Evolutionary conservation across 331 rosid species (phyloP), one percentile per base, ranked within the genome.

Genomic region (Acacia pycnantha): DNA sequence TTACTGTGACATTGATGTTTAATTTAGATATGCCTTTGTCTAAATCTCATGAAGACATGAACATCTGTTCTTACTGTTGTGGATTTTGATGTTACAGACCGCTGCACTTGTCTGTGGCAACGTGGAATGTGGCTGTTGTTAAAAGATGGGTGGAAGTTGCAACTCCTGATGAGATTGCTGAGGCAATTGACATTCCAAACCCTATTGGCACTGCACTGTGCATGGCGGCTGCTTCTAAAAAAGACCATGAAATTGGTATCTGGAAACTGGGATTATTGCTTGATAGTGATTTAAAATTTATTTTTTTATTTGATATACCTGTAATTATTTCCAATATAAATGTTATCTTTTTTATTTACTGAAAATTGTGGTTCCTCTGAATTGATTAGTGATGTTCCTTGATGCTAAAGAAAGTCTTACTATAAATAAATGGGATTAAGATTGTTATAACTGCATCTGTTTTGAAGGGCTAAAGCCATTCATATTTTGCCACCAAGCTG

Each of bases 171-270:
- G 99, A 92, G 84, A 92, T 96, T 84, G 91, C 87, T 18, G 94
- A 90, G 83, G 92, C 97, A 73, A 91, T 96, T 91, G 97, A 96
- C 81, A 89, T 91, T 71, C 87, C 87, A 73, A 87, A 92, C 79
- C 89, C 97, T 70, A 83, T 89, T 83, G 99, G 99, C 84, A 93
- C 97, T 77, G 97, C 99, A 15, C 85, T 96, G 84, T 96, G 99
- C 86, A 92, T 96, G 97, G 99, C 99, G 18, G 98, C 99, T 86
- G 94, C 94, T 74, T 85, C 97, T 50, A 96, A 96, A 90, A 96
- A 92, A 82, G 97, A 92, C 84, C 99, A 92, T 85, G 97, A 96
- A 88, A 86, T 79, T 84, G 99, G 99, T 96, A 92, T 77, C n/a
- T 79, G 59, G 50, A 80, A 79, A 73, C 82, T 79, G 72, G 5